Percentiles rank a stretch among this genome's conserved stretches.
These are phyloP conservation scores for Fusarium sp. DNA, from an alignment of 2,329 filamentous ascomycete genomes.

Conservation along the genomic window DNA sequence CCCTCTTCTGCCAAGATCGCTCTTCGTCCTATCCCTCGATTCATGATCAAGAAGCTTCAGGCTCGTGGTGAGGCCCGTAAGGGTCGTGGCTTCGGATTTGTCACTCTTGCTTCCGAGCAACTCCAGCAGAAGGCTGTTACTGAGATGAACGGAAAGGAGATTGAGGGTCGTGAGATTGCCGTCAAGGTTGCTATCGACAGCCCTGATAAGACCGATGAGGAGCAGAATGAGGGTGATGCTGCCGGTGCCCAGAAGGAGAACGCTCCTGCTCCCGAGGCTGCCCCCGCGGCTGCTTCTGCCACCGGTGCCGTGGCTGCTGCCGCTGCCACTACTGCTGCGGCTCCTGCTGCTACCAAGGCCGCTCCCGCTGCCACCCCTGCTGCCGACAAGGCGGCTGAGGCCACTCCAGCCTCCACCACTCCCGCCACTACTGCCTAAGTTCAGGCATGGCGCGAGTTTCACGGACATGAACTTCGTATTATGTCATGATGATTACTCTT, in stretches of 20 bases:
- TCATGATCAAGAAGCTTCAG: constrained; percentile 99
- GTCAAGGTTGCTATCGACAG: constrained; percentile 99
- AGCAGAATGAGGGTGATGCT: constrained; percentile 64
- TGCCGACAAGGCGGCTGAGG: constrained; percentile 26
- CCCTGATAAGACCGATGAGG: constrained; percentile 94
- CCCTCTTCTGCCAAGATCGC: constrained; percentile 98
- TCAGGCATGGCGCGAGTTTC: constrained; percentile 41
- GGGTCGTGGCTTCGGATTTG: constrained; percentile 98
- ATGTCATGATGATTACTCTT: constrained; percentile 50
- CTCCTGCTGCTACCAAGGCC: constrained; percentile 31
- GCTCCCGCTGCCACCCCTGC: constrained; percentile 44
- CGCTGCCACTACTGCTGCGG: constrained; percentile 42
- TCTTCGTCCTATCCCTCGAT: constrained; percentile 96
- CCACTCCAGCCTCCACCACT: constrained; percentile 44
- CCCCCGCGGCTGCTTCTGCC: constrained; percentile 37
- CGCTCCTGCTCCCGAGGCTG: constrained; percentile 45
- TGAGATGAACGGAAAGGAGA: constrained; percentile 99
- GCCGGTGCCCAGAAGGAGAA: constrained; percentile 56
- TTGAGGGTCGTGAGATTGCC: constrained; percentile 97
- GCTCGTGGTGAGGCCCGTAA: constrained; percentile 98
- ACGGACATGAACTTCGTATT: constrained; percentile 39
- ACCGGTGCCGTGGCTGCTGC: constrained; percentile 45
- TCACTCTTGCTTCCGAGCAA: constrained; percentile 94
- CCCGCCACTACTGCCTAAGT: constrained; percentile 50
- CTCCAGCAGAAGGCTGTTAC: constrained; percentile 94